Evolutionary conservation across 2,329 filamentous ascomycete genomes (phyloP), one percentile per base, ranked within the genome.

Genomic region (Colletotrichum lindemuthianum): DNA sequence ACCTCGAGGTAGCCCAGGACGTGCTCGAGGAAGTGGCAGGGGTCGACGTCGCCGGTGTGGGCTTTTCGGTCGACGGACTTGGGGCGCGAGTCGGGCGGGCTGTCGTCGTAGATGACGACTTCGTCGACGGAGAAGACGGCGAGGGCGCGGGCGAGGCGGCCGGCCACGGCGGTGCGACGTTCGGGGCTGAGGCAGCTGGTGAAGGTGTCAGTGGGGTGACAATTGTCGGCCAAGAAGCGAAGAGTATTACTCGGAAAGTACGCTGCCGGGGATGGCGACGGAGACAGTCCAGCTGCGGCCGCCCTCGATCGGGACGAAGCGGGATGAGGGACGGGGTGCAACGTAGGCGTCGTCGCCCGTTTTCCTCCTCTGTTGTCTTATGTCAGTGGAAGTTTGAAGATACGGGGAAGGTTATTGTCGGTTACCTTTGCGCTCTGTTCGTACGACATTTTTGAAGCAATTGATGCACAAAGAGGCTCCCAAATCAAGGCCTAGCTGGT

Each of bases 51-150:
- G 67, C 89, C 91, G 1, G 90, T 93, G 78, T 88, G 84, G 71
- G 81, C 76, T 51, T 81, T 76, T 54, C 81, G 80, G 69, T 88
- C 84, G 54, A 84, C 80, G 59, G 77, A 77, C 16, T 76, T 75
- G 36, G 81, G 78, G 37, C 84, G 83, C 37, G 80, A 72, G 12
- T 82, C 77, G 7, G 71, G 53, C 2, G 83, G 83, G 40, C 82
- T 83, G 77, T 96, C 93, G 72, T 95, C 88, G 75, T 91, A 97
- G 59, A 97, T 81, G 54, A 97, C 84, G 36, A 96, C 84, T 78
- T 97, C 93, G 74, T 97, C 93, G 69, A 97, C 85, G 72, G 87
- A 90, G 78, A 96, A 96, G 67, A 96, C 90, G 66, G 92, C 90
- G 55, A 93, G 85, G 39, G 92, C 92, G 57, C 93, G 91, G 6